Conservation (phyloP, 148 eudicot genomes). For the Cornus florida region DNA sequence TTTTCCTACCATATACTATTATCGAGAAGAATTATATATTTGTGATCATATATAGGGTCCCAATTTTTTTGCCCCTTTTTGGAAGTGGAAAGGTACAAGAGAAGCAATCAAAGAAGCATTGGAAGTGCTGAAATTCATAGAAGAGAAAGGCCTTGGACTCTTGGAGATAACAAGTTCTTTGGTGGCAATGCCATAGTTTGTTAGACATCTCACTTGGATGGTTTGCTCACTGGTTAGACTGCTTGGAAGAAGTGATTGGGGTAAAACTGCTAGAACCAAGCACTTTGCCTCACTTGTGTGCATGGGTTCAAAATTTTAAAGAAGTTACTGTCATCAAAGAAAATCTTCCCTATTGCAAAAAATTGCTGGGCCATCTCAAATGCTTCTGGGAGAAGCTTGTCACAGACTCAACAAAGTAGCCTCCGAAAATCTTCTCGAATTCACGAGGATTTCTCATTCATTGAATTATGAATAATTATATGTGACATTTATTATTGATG, state of each 20-base stretch:
- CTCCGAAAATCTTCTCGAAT: too few species aligned
- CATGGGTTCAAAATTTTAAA: background rate
- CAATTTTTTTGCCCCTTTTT: too few species aligned
- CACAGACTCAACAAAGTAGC: background rate
- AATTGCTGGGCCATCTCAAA: background rate
- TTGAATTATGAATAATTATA: too few species aligned
- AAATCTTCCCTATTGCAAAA: background rate
- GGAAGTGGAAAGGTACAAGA: background rate
- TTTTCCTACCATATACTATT: background rate
- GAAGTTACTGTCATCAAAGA: background rate
- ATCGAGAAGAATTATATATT: background rate
- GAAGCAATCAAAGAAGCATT: background rate
- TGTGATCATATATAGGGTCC: background rate
- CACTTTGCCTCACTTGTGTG: background rate
- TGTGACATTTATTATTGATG: too few species aligned
- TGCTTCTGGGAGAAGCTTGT: background rate
- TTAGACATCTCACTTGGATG: background rate
- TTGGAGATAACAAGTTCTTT: background rate
- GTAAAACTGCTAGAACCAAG: background rate
- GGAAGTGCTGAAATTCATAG: background rate
- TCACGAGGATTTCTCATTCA: too few species aligned
- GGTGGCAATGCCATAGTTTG: background rate
- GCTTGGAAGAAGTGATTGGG: background rate
- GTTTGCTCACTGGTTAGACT: background rate
- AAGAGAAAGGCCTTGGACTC: background rate